These are phyloP conservation scores for Oleoguttula mirabilis DNA, from an alignment of 495 filamentous ascomycete genomes.

Conservation along the genomic window DNA sequence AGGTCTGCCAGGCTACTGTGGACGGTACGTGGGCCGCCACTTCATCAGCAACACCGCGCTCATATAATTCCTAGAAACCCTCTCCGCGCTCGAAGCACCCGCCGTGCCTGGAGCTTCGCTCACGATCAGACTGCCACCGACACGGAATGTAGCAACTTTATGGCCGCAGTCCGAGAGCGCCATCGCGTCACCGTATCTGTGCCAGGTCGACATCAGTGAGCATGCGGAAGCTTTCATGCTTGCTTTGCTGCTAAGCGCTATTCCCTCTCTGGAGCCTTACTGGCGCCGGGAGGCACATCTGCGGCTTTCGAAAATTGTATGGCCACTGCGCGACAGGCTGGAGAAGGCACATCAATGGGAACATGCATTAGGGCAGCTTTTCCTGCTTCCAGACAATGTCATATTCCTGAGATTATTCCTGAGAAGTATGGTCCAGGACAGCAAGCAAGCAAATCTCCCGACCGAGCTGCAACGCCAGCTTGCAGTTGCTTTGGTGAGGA, in stretches of 20 bases:
- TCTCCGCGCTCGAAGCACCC: conserved; percentile 2
- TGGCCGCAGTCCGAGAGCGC: conserved; percentile 23
- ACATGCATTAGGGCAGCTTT: neutral
- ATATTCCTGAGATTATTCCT: neutral
- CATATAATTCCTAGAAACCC: conserved; percentile 5
- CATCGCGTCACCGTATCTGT: conserved; percentile 24
- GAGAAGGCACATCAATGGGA: conserved; percentile 10
- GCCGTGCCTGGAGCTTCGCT: neutral
- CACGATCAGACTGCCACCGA: conserved; percentile 20
- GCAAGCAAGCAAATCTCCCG: neutral
- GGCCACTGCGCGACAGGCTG: neutral
- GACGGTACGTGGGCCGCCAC: conserved; percentile 21
- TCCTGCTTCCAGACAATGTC: neutral
- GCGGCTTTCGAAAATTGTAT: conserved; percentile 3
- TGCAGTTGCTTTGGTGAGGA: neutral
- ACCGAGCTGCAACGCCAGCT: neutral
- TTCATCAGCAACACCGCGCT: conserved; percentile 3
- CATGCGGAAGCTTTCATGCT: conserved; percentile 19
- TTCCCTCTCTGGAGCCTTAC: neutral
- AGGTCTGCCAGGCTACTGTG: conserved; percentile 21
- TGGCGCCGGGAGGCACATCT: conserved; percentile 2
- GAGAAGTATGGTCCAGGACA: neutral
- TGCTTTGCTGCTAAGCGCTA: conserved; percentile 9
- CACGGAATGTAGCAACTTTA: conserved; percentile 19
- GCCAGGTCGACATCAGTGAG: conserved; percentile 20